Percentiles rank a stretch among this genome's conserved stretches.
Evolutionary conservation across 75 land plant genomes (phyloP).

Genomic region (Azolla pinnata): DNA sequence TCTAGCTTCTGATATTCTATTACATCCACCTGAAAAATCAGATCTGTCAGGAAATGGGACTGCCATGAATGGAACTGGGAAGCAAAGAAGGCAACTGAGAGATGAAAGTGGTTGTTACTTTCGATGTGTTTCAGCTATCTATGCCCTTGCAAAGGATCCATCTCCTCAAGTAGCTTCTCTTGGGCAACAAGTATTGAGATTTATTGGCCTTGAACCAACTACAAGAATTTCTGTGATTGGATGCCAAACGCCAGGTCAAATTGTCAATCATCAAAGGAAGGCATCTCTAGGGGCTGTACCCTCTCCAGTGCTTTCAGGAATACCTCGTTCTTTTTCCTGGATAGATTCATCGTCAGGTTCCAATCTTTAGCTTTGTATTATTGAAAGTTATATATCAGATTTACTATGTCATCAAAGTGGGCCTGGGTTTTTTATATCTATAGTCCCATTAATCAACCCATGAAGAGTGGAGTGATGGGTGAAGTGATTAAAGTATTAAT

Average conservation of each 20-base stretch:
- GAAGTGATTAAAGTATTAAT: too few relatives aligned
- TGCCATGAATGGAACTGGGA: slow-evolving; percentile 51
- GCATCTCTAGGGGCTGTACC: slow-evolving; percentile 32
- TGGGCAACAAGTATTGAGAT: slow-evolving; percentile 54
- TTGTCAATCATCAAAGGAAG: slow-evolving; percentile 34
- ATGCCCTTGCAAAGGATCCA: slow-evolving; percentile 77
- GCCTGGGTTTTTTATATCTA: too few relatives aligned
- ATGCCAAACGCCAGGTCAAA: not conserved
- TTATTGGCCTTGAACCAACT: slow-evolving; percentile 84
- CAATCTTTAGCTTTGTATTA: not conserved
- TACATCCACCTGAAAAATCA: too few relatives aligned
- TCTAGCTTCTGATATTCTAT: too few relatives aligned
- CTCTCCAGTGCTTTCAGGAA: slow-evolving; percentile 38
- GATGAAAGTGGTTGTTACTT: slow-evolving; percentile 49
- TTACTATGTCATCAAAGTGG: too few relatives aligned
- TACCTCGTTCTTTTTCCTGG: slow-evolving; percentile 86
- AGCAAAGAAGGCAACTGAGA: slow-evolving; percentile 34
- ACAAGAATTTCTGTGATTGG: slow-evolving; percentile 27
- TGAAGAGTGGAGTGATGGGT: too few relatives aligned
- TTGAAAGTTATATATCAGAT: too few relatives aligned
- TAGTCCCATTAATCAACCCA: too few relatives aligned
- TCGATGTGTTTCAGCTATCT: slow-evolving; percentile 62
- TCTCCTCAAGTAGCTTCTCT: slow-evolving; percentile 67
- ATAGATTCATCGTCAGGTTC: slow-evolving; percentile 44
- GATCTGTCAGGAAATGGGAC: slow-evolving; percentile 35